phyloP scores from a whole-genome alignment of 2,329 filamentous ascomycete genomes.

The Aspergillus pseudoviridinutans region DNA sequence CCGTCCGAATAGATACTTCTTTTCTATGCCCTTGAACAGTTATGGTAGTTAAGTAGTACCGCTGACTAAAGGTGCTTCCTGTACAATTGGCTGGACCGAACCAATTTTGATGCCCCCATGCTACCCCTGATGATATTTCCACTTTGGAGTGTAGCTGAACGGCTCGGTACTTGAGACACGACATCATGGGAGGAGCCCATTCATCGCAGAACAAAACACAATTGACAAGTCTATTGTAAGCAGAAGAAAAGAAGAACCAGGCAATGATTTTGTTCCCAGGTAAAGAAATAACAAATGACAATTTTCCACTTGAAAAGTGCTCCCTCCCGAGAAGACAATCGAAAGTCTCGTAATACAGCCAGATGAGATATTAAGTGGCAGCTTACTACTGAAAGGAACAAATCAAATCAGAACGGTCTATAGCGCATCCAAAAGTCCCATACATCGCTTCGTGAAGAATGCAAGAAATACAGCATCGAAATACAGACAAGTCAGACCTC shows the following conservation, averaged over 20 bases:
- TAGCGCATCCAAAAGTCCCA: constrained; percentile 5
- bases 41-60: not conserved
- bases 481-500: not conserved
- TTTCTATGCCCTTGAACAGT: not conserved
- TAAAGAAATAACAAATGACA: constrained; percentile 3
- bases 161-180: not conserved
- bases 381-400: not conserved
- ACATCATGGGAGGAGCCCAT: too few species aligned
- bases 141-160: too few species aligned
- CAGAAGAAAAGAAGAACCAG: not conserved
- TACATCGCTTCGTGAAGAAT: constrained; percentile 6
- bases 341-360: constrained; percentile 10
- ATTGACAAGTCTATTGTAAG: constrained; percentile 3
- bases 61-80: not conserved
- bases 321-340: constrained; percentile 1
- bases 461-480: not conserved
- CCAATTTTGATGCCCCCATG: not conserved
- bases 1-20: not conserved
- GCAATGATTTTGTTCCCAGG: constrained; percentile 6
- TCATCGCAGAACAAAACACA: not conserved
- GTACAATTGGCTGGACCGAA: not conserved
- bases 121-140: too few species aligned
- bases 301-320: constrained; percentile 4
- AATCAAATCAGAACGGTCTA: constrained; percentile 11
- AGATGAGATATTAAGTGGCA: not conserved